Conservation (phyloP, 208 protist species). For the Balamuthia mandrillaris region DNA sequence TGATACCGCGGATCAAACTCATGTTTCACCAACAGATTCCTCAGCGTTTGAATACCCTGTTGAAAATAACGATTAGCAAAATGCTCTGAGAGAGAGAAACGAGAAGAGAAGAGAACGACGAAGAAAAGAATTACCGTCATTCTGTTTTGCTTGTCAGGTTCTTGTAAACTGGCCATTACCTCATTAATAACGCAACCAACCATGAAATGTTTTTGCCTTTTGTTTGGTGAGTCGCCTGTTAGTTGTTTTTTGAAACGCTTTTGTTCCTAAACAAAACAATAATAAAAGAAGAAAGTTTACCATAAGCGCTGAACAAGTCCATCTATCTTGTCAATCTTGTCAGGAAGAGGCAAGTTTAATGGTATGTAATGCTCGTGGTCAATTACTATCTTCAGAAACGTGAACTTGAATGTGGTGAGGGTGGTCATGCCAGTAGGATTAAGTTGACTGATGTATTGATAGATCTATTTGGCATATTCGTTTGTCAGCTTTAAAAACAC, state of each 20-base stretch:
- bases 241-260: too few relatives aligned
- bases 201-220: conserved; percentile 28
- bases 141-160: neutral
- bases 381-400: conserved; percentile 54
- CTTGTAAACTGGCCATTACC: neutral
- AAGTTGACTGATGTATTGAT: too few relatives aligned
- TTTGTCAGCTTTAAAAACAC: too few relatives aligned
- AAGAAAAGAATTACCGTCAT: neutral
- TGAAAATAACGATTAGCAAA: neutral
- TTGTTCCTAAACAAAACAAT: neutral
- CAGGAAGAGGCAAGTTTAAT: conserved; percentile 52
- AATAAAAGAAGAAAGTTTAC: neutral
- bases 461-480: too few relatives aligned
- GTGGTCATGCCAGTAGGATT: too few relatives aligned
- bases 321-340: conserved; percentile 7
- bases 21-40: neutral
- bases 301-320: neutral
- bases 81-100: neutral
- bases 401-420: conserved; percentile 44
- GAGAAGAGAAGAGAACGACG: neutral
- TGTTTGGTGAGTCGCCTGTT: too few relatives aligned
- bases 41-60: neutral
- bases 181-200: neutral
- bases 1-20: conserved; percentile 7
- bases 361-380: conserved; percentile 66